phyloP scores from a whole-genome alignment of 2,329 filamentous ascomycete genomes.

The Pyrenochaeta sp. region DNA sequence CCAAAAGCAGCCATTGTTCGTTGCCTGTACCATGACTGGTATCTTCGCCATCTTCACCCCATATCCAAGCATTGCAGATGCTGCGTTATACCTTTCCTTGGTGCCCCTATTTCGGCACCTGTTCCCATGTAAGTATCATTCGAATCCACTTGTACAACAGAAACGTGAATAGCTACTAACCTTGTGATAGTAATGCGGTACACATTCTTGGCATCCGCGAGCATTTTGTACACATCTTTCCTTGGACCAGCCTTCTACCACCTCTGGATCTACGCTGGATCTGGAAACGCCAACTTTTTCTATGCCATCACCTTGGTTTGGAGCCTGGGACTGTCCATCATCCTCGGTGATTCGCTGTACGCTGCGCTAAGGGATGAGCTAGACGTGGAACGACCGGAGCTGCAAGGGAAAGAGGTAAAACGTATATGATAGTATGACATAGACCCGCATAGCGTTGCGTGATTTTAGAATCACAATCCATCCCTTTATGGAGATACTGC shows the following conservation, averaged over 20 bases:
- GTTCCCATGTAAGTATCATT: slow-evolving; percentile 71
- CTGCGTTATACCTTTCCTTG: slow-evolving; percentile 82
- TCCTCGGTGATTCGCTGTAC: slow-evolving; percentile 88
- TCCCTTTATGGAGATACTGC: not conserved
- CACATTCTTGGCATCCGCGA: slow-evolving; percentile 83
- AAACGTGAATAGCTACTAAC: too few species aligned
- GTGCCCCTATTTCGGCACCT: slow-evolving; percentile 89
- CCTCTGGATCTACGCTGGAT: slow-evolving; percentile 97
- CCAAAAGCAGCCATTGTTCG: slow-evolving; percentile 84
- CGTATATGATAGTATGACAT: slow-evolving; percentile 68
- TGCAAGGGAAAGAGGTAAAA: slow-evolving; percentile 84
- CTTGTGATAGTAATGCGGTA: slow-evolving; percentile 78
- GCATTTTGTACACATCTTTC: slow-evolving; percentile 85
- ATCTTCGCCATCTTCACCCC: slow-evolving; percentile 96
- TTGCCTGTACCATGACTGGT: slow-evolving; percentile 82
- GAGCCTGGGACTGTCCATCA: slow-evolving; percentile 86
- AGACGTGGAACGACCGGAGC: slow-evolving; percentile 89
- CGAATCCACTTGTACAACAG: too few species aligned
- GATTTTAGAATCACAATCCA: not conserved
- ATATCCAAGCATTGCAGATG: slow-evolving; percentile 92
- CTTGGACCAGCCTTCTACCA: slow-evolving; percentile 96
- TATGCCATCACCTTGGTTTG: slow-evolving; percentile 99
- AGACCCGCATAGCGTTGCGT: not conserved
- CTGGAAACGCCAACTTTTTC: slow-evolving; percentile 98
- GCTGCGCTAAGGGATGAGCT: slow-evolving; percentile 90